Conservation (phyloP, 176 grass and related monocot genomes). For the Bonia amplexicaulis region DNA sequence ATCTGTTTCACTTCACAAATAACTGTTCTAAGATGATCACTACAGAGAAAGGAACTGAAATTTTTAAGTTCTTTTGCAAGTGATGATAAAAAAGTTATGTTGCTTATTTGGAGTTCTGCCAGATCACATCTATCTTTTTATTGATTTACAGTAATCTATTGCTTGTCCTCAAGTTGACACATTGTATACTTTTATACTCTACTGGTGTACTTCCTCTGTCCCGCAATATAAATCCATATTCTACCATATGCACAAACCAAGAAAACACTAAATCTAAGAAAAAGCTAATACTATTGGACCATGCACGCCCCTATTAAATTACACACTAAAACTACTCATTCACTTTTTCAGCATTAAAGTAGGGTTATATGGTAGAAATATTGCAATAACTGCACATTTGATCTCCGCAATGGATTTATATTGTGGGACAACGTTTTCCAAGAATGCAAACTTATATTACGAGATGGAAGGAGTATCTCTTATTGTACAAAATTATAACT, state of each 20-base stretch:
- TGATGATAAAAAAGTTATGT: background rate
- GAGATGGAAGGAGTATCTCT: background rate
- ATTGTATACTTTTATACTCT: background rate
- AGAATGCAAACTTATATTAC: too few relatives aligned
- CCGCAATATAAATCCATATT: too few relatives aligned
- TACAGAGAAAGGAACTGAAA: background rate
- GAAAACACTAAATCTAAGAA: too few relatives aligned
- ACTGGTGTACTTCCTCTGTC: background rate
- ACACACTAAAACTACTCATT: too few relatives aligned
- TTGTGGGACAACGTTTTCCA: too few relatives aligned
- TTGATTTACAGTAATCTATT: background rate
- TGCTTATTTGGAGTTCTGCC: background rate
- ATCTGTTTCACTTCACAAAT: background rate
- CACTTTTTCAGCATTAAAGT: background rate
- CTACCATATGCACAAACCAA: too few relatives aligned
- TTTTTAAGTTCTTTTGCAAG: background rate
- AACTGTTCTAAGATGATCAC: background rate
- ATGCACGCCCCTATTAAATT: too few relatives aligned
- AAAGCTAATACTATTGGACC: too few relatives aligned
- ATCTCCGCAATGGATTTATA: too few relatives aligned
- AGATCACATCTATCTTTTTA: background rate
- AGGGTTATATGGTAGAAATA: too few relatives aligned
- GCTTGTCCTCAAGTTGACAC: background rate
- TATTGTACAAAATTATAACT: background rate
- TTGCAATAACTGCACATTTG: too few relatives aligned